These are phyloP conservation scores for Gracilaria gracilis DNA, from an alignment of 23 red algal species.

Conservation along the genomic window DNA sequence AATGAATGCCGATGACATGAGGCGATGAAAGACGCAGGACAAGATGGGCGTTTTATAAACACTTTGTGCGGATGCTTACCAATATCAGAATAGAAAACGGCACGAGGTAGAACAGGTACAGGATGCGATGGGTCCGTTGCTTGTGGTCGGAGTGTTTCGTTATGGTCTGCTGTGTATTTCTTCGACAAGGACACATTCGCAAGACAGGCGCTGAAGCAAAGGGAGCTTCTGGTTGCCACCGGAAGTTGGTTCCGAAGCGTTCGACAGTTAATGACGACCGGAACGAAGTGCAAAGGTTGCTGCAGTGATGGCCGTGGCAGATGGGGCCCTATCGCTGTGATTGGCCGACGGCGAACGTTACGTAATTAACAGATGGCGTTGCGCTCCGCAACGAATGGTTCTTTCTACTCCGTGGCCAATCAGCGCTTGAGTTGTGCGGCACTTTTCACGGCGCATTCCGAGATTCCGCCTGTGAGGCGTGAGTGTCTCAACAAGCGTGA, in stretches of 20 bases:
- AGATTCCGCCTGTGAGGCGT: too few species aligned
- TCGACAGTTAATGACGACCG: background rate
- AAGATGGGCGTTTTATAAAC: background rate
- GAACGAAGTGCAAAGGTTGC: background rate
- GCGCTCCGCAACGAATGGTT: background rate
- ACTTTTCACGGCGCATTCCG: background rate
- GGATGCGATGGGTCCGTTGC: background rate
- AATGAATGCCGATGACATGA: slow-evolving; percentile 13
- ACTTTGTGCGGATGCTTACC: slow-evolving; percentile 14
- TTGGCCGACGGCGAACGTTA: background rate
- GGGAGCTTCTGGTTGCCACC: background rate
- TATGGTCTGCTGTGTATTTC: background rate
- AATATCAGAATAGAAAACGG: slow-evolving; percentile 17
- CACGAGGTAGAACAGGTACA: background rate
- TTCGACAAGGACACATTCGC: slow-evolving; percentile 13
- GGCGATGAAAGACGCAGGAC: background rate
- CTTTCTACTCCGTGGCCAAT: slow-evolving; percentile 24
- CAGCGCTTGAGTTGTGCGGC: background rate
- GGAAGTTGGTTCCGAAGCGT: background rate
- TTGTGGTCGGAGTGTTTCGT: background rate
- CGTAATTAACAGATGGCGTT: slow-evolving; percentile 1
- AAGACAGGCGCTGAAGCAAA: background rate
- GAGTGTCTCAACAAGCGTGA: too few species aligned
- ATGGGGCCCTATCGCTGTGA: background rate
- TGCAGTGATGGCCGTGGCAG: background rate